Evolutionary conservation across 306 rosid genomes (phyloP), one percentile per base, ranked within the genome.

Genomic region (Coriaria nepalensis): DNA sequence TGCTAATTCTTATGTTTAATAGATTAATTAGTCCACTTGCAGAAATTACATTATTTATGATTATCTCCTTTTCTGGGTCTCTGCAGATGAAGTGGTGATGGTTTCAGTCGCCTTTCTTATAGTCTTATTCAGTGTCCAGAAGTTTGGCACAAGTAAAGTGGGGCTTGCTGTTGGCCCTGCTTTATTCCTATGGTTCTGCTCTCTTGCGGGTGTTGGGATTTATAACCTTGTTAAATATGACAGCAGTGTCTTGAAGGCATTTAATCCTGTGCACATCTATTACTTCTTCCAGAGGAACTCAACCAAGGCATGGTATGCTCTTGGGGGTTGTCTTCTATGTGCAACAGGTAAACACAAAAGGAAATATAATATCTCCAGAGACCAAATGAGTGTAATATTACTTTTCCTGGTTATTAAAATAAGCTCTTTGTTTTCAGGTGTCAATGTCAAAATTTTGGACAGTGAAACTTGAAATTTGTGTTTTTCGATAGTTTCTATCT

Each of bases 141-240:
- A 79, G 71, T 90, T 68, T 56, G 95, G 97, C 59, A 90, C 97
- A 11, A 90, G 97, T 72, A 90, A 84, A 77, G 76, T 84, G 66
- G 97, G 97, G 63, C 82, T 90, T 47, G 80, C 35, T 54, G 90
- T 90, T 11, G 97, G 97, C 66, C 97, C 95, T 64, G 92, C 97
- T 61, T 79, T 90, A 57, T 84, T 84, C 65, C 34, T 84, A 68
- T 90, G 97, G 95, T 90, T 84, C 71, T 90, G 93, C 73, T 79
- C 82, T 52, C 95, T 90, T 50, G 95, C 80, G 33, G 65, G 71
- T 62, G 44, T 81, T 40, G 97, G 97, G 71, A 69, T 90, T 48
- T 90, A 81, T 82, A 90, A 90, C 69, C 81, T 90, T 62, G 52
- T 79, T 65, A 69, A 80, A 69, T 77, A 90, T 69, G 94, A 84